These are phyloP conservation scores for Ophiostoma piceae DNA, from an alignment of 2,329 filamentous ascomycete species.

Conservation along the genomic window DNA sequence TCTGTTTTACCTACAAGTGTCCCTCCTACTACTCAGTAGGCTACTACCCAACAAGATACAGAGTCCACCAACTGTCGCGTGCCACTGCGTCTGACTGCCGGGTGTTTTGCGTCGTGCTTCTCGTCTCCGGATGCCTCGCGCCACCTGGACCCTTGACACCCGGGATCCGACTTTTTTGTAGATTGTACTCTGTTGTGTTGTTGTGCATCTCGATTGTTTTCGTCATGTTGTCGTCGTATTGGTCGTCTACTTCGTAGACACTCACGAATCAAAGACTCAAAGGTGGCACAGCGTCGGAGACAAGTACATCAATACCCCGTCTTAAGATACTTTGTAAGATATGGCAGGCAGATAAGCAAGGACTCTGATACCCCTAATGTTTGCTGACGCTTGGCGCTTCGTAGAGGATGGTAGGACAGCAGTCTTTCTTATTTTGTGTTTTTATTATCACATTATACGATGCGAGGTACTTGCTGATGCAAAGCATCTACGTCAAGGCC, in stretches of 20 bases:
- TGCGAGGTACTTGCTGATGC: neutral
- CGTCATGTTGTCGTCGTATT: neutral
- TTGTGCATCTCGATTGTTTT: conserved; percentile 8
- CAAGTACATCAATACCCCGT: neutral
- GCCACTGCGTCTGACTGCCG: conserved; percentile 9
- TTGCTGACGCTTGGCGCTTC: neutral
- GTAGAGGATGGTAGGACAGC: neutral
- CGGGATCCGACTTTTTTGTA: neutral
- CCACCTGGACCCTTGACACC: neutral
- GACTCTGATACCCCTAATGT: conserved; percentile 4
- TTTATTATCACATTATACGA: no score
- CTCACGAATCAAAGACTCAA: neutral
- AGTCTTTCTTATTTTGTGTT: no score
- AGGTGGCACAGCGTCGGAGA: neutral
- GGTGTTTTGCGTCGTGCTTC: neutral
- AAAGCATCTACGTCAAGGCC: neutral
- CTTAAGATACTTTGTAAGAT: neutral
- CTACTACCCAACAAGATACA: neutral
- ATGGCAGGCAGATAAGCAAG: neutral
- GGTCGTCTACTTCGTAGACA: no score
- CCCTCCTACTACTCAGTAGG: no score
- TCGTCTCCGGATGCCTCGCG: neutral
- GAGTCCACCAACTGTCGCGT: no score
- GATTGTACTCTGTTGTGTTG: neutral
- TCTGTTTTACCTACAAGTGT: no score